These are phyloP conservation scores for Yarrowia yakushimensis DNA, from an alignment of 805 yeast genomes.

Conservation along the genomic window DNA sequence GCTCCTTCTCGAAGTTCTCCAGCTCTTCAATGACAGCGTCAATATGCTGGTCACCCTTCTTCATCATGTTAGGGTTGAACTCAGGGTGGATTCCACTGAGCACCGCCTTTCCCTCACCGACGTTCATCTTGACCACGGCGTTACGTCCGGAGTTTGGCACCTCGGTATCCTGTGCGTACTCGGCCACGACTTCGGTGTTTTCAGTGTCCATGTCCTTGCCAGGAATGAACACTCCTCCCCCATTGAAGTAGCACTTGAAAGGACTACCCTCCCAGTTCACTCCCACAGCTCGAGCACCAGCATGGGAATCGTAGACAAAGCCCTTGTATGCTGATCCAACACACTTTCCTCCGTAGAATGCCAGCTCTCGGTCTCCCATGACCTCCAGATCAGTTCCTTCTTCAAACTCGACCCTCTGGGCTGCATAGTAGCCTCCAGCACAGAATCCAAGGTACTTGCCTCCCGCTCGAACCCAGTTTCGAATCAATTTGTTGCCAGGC, in stretches of 20 bases:
- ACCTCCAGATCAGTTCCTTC: constrained; percentile 74
- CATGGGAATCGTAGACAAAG: constrained; percentile 70
- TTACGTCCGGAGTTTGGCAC: constrained; percentile 46
- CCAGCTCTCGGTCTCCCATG: constrained; percentile 77
- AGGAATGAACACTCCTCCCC: constrained; percentile 83
- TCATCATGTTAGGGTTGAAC: constrained; percentile 53
- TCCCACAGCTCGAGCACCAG: constrained; percentile 60
- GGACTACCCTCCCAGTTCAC: constrained; percentile 20
- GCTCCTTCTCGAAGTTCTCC: constrained; percentile 43
- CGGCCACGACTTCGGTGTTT: constrained; percentile 70
- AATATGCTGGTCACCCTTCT: constrained; percentile 35
- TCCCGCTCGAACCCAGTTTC: constrained; percentile 66
- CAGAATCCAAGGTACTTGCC: constrained; percentile 87
- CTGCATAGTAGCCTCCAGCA: constrained; percentile 90
- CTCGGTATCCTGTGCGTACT: constrained; percentile 55
- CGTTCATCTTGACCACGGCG: constrained; percentile 65
- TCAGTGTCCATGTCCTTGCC: constrained; percentile 50
- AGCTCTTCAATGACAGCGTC: constrained; percentile 45
- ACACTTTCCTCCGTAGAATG: constrained; percentile 75
- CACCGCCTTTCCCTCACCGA: constrained; percentile 73
- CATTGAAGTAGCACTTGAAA: constrained; percentile 61
- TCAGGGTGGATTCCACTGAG: constrained; percentile 91
- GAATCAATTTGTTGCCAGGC: constrained; percentile 56
- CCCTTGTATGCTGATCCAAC: constrained; percentile 82
- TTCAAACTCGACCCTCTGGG: constrained; percentile 76